A percentile compares a stretch with the other conserved stretches of the same genome.
Evolutionary conservation across 1,139 yeast species (phyloP).

Genomic region (Geotrichum candidum): DNA sequence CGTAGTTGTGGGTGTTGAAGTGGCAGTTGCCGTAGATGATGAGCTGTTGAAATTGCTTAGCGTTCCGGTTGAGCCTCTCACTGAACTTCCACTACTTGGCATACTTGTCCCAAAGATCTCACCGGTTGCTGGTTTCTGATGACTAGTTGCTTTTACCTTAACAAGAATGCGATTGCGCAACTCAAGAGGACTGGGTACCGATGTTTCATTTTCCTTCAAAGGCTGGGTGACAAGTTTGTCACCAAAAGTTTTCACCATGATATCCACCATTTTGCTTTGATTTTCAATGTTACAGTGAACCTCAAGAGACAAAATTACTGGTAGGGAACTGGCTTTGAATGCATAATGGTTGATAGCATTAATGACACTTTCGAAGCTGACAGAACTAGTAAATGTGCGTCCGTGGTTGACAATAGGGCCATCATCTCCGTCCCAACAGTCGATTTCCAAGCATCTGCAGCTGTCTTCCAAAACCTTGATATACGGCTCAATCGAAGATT

Average conservation of each 20-base stretch:
- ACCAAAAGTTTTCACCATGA: conserved; percentile 53
- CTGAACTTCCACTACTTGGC: not conserved
- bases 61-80: not conserved
- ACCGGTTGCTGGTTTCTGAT: conserved; percentile 36
- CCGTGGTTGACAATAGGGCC: conserved; percentile 94
- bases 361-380: conserved; percentile 64
- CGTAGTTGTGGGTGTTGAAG: conserved; percentile 2
- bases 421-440: conserved; percentile 84
- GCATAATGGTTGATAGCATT: conserved; percentile 75
- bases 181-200: conserved; percentile 66
- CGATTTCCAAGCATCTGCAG: conserved; percentile 88
- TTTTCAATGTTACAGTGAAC: conserved; percentile 64
- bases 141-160: conserved; percentile 53
- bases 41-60: not conserved
- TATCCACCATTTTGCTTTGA: conserved; percentile 52
- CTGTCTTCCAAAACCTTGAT: conserved; percentile 86
- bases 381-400: conserved; percentile 66
- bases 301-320: conserved; percentile 83
- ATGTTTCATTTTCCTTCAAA: conserved; percentile 25
- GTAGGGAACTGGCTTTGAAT: conserved; percentile 75
- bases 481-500: conserved; percentile 85
- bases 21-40: not conserved
- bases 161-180: conserved; percentile 64
- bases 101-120: conserved; percentile 18
- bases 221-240: conserved; percentile 50